These are phyloP conservation scores for Petrea volubilis DNA, from an alignment of 257 asterid genomes.

Conservation along the genomic window DNA sequence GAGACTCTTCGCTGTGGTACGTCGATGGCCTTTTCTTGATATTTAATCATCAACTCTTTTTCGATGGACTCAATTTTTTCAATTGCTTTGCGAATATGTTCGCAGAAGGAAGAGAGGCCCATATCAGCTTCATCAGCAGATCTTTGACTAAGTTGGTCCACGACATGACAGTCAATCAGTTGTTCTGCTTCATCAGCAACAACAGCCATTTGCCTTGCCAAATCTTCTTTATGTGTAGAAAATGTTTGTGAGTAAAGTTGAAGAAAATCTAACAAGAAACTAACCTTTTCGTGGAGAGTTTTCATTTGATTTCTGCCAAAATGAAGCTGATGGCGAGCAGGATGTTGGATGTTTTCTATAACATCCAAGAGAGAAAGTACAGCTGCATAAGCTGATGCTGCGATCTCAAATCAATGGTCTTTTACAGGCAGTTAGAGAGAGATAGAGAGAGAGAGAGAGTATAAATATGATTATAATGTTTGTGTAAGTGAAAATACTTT, in stretches of 20 bases:
- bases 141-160: not conserved
- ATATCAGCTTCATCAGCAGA: not conserved
- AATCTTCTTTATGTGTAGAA: not conserved
- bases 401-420: not conserved
- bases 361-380: conserved; percentile 28
- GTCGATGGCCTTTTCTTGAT: not conserved
- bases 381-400: conserved; percentile 28
- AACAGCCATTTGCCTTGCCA: conserved; percentile 18
- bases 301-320: not conserved
- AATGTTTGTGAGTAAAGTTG: not conserved
- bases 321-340: not conserved
- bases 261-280: conserved; percentile 17
- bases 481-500: no score
- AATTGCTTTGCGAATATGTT: not conserved
- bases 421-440: no score
- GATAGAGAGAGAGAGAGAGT: no score
- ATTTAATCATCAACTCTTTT: conserved; percentile 11
- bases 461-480: no score
- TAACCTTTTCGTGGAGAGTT: conserved; percentile 5
- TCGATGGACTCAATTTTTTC: not conserved
- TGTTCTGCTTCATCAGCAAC: conserved; percentile 31
- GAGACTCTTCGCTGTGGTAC: not conserved
- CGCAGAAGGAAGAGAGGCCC: not conserved
- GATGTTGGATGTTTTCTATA: conserved; percentile 20
- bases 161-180: conserved; percentile 13